Evolutionary conservation across 805 yeast genomes (phyloP), one percentile per base, ranked within the genome.

Genomic region (Candida xiaguanensis): DNA sequence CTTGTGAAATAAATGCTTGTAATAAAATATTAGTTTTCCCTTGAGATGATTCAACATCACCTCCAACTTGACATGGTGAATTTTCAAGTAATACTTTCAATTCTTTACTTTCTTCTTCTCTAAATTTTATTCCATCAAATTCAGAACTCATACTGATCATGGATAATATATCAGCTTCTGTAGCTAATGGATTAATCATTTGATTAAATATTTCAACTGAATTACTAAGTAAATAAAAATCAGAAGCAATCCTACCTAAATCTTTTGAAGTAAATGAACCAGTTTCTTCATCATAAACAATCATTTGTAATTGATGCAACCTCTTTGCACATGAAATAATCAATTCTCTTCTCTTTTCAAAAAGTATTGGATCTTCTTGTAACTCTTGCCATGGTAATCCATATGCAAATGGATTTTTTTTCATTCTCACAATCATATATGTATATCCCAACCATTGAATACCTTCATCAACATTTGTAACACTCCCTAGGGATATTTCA

Each of bases 401-500:
- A 55, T 93, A 93, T 0, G 85, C 82, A 55, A 89, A 82, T 2
- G 99, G 99, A 47, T 89, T 91, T 55, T 88, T 85, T 42, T 84
- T 78, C 99, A 93, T 93, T 42, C 99, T 70, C 3, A 91, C 97
- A 64, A 78, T 82, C 76, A 93, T 71, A 55, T 93, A 93, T 0
- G 99, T 93, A 52, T 95, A 93, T 3, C 99, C 98, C n/a, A 93
- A 69, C 99, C 99, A 93, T 47, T 82, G 87, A 1, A 93, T 84
- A 41, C 90, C 99, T 63, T 93, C 99, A 22, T 86, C 95, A 8
- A 93, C 80, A 52, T 83, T 90, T 1, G 98, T 88, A 2, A 93
- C 98, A 0, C 95, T 90, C 2, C 99, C 99, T 14, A 93, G 61
- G 0, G 98, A 84, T 16, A 95, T 88, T 58, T 93, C 99, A 0